Evolutionary conservation across 2,329 filamentous ascomycete genomes (phyloP).

Genomic region (Lizonia empirigonia): DNA sequence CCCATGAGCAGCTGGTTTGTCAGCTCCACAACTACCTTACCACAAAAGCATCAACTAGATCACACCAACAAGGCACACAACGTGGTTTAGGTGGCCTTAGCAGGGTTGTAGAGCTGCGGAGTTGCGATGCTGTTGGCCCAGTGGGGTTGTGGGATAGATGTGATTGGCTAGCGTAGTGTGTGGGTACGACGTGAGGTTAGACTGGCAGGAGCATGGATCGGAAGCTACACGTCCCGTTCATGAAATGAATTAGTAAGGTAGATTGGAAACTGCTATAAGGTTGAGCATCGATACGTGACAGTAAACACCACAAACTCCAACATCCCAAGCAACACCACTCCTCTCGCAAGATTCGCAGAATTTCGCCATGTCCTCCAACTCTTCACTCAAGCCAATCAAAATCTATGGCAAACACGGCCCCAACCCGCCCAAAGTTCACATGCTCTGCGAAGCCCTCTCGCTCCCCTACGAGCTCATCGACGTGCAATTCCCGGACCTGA

Average conservation of each 20-base stretch:
- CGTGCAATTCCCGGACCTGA: constrained; percentile 49
- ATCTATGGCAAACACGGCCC: constrained; percentile 38
- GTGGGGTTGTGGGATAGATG: not conserved
- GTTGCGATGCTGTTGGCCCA: too few relatives aligned
- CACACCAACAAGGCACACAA: not conserved
- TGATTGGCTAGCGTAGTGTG: not conserved
- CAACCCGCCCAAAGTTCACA: constrained; percentile 54
- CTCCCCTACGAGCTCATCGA: constrained; percentile 49
- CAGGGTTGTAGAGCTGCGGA: not conserved
- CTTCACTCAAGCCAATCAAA: constrained; percentile 27
- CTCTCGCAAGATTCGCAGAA: not conserved
- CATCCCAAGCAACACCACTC: not conserved
- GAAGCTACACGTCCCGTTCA: not conserved
- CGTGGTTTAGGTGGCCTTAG: not conserved
- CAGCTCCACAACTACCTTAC: not conserved
- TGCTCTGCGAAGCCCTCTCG: constrained; percentile 53
- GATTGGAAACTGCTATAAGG: too few relatives aligned
- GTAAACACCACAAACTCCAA: too few relatives aligned
- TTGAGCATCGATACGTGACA: too few relatives aligned
- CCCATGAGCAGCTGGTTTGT: constrained; percentile 1
- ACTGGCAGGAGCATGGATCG: not conserved
- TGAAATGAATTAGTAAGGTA: not conserved
- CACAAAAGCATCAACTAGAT: not conserved
- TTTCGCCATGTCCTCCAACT: constrained; percentile 15
- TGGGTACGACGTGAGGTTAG: not conserved